Evolutionary conservation across 1,284 basidiomycete genomes (phyloP).

Genomic region (Malassezia caprae): DNA sequence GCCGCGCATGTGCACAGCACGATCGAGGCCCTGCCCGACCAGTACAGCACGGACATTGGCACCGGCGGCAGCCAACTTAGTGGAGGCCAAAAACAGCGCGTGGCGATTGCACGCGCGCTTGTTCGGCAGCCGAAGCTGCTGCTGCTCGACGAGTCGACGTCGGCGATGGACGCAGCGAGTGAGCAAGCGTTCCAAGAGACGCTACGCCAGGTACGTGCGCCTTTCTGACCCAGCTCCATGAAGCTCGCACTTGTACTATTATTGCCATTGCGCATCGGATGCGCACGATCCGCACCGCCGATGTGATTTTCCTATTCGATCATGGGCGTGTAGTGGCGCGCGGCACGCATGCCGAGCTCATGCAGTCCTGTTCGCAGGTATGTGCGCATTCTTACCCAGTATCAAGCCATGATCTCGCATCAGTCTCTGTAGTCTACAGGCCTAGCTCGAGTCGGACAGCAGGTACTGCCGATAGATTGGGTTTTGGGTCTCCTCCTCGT

Average conservation of each 20-base stretch:
- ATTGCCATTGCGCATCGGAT: slow-evolving; percentile 43
- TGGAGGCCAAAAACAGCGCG: slow-evolving; percentile 42
- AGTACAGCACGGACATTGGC: slow-evolving; percentile 83
- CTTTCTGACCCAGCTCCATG: slow-evolving; percentile 25
- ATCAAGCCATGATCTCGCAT: slow-evolving; percentile 32
- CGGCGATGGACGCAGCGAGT: slow-evolving; percentile 40
- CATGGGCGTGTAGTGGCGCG: slow-evolving; percentile 34
- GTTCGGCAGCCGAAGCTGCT: slow-evolving; percentile 35
- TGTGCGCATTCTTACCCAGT: slow-evolving; percentile 4
- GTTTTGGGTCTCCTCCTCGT: slow-evolving; percentile 87
- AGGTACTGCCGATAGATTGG: slow-evolving; percentile 72
- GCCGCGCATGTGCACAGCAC: slow-evolving; percentile 56
- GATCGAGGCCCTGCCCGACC: slow-evolving; percentile 69
- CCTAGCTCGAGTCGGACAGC: neutral
- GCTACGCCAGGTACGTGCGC: slow-evolving; percentile 8
- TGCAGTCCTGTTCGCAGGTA: slow-evolving; percentile 18
- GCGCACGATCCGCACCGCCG: slow-evolving; percentile 40
- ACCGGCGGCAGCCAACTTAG: slow-evolving; percentile 71
- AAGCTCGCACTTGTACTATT: slow-evolving; percentile 36
- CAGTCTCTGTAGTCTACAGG: slow-evolving; percentile 18
- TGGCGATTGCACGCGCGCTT: slow-evolving; percentile 43
- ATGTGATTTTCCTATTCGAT: slow-evolving; percentile 39
- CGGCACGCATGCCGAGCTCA: slow-evolving; percentile 35
- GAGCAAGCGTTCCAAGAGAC: slow-evolving; percentile 39
- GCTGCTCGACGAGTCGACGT: slow-evolving; percentile 42